A percentile compares a stretch with the other conserved stretches of the same genome.
Evolutionary conservation across 495 filamentous ascomycete genomes (phyloP).

Genomic region (Podospora sp.): DNA sequence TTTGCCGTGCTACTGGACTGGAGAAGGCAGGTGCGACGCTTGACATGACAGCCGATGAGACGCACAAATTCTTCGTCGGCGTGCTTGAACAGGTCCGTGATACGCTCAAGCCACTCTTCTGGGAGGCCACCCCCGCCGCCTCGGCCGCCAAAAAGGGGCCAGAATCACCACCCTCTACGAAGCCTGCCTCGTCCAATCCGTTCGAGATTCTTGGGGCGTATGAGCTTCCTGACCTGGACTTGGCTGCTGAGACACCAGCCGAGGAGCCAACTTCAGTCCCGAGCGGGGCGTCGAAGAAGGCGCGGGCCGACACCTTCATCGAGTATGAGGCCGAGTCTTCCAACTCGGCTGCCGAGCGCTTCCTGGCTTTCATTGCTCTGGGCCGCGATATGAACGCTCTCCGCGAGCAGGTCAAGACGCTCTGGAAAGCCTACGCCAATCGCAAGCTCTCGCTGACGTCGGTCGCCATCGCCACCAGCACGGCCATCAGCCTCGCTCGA

Average conservation of each 20-base stretch:
- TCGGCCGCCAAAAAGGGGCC: not conserved
- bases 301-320: not conserved
- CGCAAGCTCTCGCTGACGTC: constrained; percentile 11
- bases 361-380: constrained; percentile 14
- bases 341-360: not conserved
- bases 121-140: not conserved
- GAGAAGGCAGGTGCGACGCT: constrained; percentile 21
- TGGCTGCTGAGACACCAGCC: not conserved
- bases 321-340: constrained; percentile 6
- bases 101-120: constrained; percentile 24
- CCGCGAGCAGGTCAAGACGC: constrained; percentile 4
- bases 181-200: not conserved
- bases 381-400: constrained; percentile 12
- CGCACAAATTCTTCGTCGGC: constrained; percentile 41
- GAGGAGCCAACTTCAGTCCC: not conserved
- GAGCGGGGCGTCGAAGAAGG: not conserved
- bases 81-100: constrained; percentile 38
- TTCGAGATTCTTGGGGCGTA: constrained; percentile 10
- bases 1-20: constrained; percentile 25
- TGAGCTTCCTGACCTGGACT: constrained; percentile 7
- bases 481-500: constrained; percentile 16
- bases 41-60: constrained; percentile 28
- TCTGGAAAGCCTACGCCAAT: constrained; percentile 11
- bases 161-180: not conserved
- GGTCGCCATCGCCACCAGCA: constrained; percentile 15